Percentiles rank a stretch among this genome's conserved stretches.
Conservation (phyloP, 202 grass and related monocot species). For the Elaeis oleifera region DNA sequence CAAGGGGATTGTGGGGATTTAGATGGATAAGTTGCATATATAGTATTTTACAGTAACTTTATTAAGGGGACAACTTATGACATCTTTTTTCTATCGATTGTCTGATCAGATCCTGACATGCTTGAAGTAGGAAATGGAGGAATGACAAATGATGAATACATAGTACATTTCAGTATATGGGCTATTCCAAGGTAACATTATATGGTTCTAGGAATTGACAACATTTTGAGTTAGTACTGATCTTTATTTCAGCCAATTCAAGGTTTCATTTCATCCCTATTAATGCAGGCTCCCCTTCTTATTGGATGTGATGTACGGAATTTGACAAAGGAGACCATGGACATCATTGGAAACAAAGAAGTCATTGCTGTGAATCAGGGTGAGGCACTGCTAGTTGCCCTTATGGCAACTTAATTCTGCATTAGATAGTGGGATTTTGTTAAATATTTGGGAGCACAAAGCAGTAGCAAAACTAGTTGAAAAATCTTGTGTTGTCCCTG, state of each 20-base stretch:
- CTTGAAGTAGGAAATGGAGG: constrained; percentile 89
- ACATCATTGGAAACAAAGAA: constrained; percentile 73
- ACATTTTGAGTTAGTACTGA: not conserved
- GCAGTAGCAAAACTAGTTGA: too few relatives aligned
- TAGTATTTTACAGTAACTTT: too few relatives aligned
- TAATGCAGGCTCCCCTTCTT: constrained; percentile 66
- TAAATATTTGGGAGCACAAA: not conserved
- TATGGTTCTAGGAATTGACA: not conserved
- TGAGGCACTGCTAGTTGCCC: constrained; percentile 4
- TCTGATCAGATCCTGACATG: constrained; percentile 75
- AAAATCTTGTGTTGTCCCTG: too few relatives aligned
- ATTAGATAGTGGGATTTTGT: too few relatives aligned
- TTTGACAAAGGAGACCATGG: constrained; percentile 57
- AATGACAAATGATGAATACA: constrained; percentile 66
- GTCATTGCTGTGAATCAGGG: constrained; percentile 93
- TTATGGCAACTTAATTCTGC: too few relatives aligned
- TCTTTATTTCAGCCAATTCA: not conserved
- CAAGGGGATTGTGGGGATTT: too few relatives aligned
- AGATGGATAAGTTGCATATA: too few relatives aligned
- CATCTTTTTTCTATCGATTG: not conserved
- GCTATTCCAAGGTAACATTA: constrained; percentile 71
- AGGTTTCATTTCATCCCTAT: not conserved
- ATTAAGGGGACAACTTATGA: too few relatives aligned
- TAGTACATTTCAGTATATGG: constrained; percentile 88
- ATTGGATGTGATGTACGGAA: constrained; percentile 82